Evolutionary conservation across 495 filamentous ascomycete genomes (phyloP), one percentile per base, ranked within the genome.

Genomic region (Sordaria brevicollis): DNA sequence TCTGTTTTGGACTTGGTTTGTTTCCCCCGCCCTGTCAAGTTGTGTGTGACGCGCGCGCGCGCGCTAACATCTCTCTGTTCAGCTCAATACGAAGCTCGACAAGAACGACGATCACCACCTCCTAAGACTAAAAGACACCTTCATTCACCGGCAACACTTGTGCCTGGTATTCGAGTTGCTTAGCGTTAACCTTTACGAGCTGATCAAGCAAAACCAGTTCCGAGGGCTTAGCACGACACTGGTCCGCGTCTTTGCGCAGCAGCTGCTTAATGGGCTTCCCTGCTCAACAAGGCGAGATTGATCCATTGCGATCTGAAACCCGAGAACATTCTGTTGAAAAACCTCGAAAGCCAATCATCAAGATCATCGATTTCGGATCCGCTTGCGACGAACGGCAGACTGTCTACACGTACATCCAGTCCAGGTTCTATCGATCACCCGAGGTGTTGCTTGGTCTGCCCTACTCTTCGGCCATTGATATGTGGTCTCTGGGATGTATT

Each of bases 191-290:
- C 81, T 99, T 67, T 99, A 99, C 82, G 96, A 99, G 79, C 84
- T 99, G 65, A 99, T 99, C 81, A 99, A 99, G 81, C 96, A 99
- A 77, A 99, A 99, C 77, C 96, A 99, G 76, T 99, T 99, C 87
- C 89, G 96, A 65, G 96, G 96, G 36, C 79, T 99, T 57, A 98
- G 96, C 81, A 99, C 96, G 15, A 99, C 96, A 0, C 89, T 99
- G 35, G 96, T 99, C 10, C 90, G 96, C 66, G 96, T 99, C 29
- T 99, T 99, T 83, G 96, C 96, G 21, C 96, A 98, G 78, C 96
- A 99, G 82, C 82, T 99, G 35, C 83, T 99, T 65, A 97, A 94
- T 74, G 96, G 94, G 3, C 82, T 99, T 92, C 92, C 73, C 85
- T 98, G 66, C 83, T 99, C 70, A 97, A 97, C 81, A 99, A 98